Conservation (phyloP, 208 protist genomes). For the Crithidia bombi region DNA sequence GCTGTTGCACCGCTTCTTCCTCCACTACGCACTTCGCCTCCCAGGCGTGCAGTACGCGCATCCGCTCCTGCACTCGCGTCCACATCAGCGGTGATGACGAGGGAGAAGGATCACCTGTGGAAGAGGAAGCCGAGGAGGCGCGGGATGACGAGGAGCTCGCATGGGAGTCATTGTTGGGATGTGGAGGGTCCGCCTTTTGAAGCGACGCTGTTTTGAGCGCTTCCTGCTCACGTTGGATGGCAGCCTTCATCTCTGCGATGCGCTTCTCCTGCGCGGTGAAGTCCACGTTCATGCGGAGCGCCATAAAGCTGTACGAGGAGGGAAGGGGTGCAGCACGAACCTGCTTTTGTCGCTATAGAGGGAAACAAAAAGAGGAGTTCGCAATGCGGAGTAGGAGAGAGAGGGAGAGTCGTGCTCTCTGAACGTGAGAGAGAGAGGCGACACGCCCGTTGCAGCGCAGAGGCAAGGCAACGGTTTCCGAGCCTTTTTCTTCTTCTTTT, state of each 20-base stretch:
- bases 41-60: constrained; percentile 10
- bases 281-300: neutral
- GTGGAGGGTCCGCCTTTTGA: neutral
- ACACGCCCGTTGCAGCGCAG: no score
- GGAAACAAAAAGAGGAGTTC: no score
- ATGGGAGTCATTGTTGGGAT: no score
- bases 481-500: no score
- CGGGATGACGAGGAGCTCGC: neutral
- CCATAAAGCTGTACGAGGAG: neutral
- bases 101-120: neutral
- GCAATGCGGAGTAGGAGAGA: no score
- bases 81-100: neutral
- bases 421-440: no score
- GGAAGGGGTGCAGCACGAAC: no score
- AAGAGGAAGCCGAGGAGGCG: neutral
- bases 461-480: no score
- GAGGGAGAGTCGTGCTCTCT: no score
- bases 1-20: constrained; percentile 2
- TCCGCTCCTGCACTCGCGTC: constrained; percentile 1
- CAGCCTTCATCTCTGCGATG: constrained; percentile 7
- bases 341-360: no score
- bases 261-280: neutral
- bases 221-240: neutral
- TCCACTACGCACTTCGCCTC: constrained; percentile 17
- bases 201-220: neutral